Evolutionary conservation across 805 yeast genomes (phyloP), one percentile per base, ranked within the genome.

Genomic region (Saturnispora mendoncae): DNA sequence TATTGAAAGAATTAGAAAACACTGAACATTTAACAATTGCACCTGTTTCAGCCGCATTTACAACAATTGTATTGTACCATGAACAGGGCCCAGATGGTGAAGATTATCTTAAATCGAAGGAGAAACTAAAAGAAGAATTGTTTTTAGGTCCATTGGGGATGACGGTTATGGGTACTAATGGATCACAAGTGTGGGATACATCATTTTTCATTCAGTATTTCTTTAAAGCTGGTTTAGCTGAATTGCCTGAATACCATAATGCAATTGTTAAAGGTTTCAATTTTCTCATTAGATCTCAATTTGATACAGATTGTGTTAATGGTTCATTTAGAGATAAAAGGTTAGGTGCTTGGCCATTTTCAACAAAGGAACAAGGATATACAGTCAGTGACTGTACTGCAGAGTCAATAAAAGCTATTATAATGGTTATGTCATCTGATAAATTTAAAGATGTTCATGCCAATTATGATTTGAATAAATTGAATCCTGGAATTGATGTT

Each of bases 321-420:
- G 94, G 87, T 7, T 77, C 86, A 39, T 90, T 71, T 61, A 71
- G 98, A 51, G 97, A 92, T 56, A 72, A 69, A 44, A 67, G 97
- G 39, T 68, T 66, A 32, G 99, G 98, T 15, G 94, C 85, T 1
- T 92, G 95, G 94, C 97, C 97, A 0, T 92, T 90, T 58, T 84
- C 95, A 38, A 92, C 97, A 0, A 87, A 88, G 52, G 80, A 81
- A 4, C 99, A 92, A 63, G 99, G 99, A 0, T 92, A 90, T 54
- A 83, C 95, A 0, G 99, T 92, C 2, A 78, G 94, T 51, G 99
- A 92, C 59, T 90, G 97, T 62, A 90, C 98, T 1, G 95, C 97
- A 0, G 98, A 90, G 58, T 84, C 97, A 0, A 65, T 88, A 49
- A 92, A 92, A 57, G 96, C 97, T 0, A 83, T 90, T 5, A 70